Base-by-base conservation (phyloP, 257 asterid species). In the Catharanthus roseus region DNA sequence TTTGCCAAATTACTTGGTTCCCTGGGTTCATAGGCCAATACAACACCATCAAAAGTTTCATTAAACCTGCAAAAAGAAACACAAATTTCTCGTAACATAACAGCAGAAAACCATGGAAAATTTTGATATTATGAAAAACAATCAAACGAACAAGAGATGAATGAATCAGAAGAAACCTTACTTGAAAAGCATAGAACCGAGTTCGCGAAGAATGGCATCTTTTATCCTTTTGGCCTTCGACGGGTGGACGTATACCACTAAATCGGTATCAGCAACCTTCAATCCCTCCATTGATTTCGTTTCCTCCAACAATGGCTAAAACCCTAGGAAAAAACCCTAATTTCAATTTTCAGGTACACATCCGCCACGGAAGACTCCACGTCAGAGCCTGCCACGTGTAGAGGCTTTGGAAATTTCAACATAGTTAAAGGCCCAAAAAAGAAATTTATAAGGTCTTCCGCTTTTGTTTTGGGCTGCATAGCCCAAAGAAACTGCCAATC, bases 111-210 rank as follows among this genome's bases (percentile, higher is more conserved):
- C 12, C 61, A 26, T 41, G 41, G 29, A 19, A 53, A 21, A 45
- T 24, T 54, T 50, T 47, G 15, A 64, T 19, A 6, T 12, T n/a
- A 29, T 18, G 26, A 1, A 6, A 42, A 55, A 61, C 6, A 51
- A 47, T 0, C 15, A 57, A 24, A 15, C 57, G 33, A 45, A 18
- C 2, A 54, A 47, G 19, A 11, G 2, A 10, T 26, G 24, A 38
- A 3, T 8, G 33, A n/a, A 11, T 3, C 34, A 34, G 57, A 62
- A 19, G 49, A 64, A 31, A 18, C 15, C 10, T 71, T 81, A 91
- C 91, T 90, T 86, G 85, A 89, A 91, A 58, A 95, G 92, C 70
- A 87, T 51, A 50, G 95, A 80, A 80, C 90, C 88, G 66, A 95
- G 87, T 75, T 85, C 87, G n/a, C 75, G 73, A 74, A 81, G 80